Conservation (phyloP, 441 rosid species). For the Theobroma grandiflorum region DNA sequence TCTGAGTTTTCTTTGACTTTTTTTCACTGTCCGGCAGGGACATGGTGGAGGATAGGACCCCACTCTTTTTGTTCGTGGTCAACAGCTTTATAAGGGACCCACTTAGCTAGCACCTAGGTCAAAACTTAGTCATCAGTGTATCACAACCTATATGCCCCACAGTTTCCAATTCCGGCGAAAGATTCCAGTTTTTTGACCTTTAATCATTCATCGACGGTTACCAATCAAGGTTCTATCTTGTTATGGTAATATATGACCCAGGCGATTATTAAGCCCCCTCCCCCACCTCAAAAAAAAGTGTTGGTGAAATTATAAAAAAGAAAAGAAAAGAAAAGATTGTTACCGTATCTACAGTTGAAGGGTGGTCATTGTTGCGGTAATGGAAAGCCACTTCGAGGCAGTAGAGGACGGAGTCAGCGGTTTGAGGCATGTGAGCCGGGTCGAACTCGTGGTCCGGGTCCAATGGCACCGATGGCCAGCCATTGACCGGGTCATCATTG, state of each 20-base stretch:
- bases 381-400: conserved; percentile 86
- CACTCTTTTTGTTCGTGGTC: conserved; percentile 27
- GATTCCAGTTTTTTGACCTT: not conserved
- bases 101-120: conserved; percentile 41
- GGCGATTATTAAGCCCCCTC: conserved; percentile 5
- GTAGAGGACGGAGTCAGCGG: conserved; percentile 80
- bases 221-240: not conserved
- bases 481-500: conserved; percentile 80
- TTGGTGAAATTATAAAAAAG: not conserved
- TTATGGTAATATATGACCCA: conserved; percentile 19
- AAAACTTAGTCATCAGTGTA: conserved; percentile 34
- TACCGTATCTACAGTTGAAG: conserved; percentile 70
- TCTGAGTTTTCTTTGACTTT: conserved; percentile 31
- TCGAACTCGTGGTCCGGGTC: conserved; percentile 50
- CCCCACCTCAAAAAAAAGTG: too few species aligned
- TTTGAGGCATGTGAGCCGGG: conserved; percentile 48
- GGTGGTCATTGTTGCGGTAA: conserved; percentile 47
- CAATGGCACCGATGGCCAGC: conserved; percentile 82
- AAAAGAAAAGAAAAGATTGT: not conserved
- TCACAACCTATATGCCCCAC: conserved; percentile 27
- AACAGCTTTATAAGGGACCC: conserved; percentile 37
- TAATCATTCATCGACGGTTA: not conserved
- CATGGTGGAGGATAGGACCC: conserved; percentile 28
- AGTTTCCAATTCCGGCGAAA: conserved; percentile 10
- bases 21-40: conserved; percentile 24